Evolutionary conservation across 768 basidiomycete species (phyloP).

Genomic region (Amanita polypyramis): DNA sequence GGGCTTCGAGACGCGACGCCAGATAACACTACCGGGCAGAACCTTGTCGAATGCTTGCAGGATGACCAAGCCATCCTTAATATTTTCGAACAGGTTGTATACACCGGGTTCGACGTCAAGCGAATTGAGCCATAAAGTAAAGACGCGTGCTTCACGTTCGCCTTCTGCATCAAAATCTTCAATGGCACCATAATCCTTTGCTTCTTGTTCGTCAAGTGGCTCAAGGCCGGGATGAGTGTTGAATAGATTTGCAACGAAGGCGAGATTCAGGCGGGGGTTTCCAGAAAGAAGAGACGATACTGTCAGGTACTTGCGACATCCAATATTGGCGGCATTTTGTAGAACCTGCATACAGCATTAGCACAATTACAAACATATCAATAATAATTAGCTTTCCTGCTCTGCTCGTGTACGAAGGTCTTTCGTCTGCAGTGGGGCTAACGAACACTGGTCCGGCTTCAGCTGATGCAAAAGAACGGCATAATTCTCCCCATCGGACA

Average conservation of each 20-base stretch:
- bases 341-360: conserved; percentile 42
- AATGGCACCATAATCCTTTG: conserved; percentile 78
- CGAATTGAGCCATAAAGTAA: conserved; percentile 97
- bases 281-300: conserved; percentile 85
- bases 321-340: conserved; percentile 87
- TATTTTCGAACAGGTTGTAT: conserved; percentile 92
- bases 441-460: conserved; percentile 87
- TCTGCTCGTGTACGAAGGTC: conserved; percentile 84
- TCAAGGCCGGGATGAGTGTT: conserved; percentile 95
- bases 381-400: conserved; percentile 33
- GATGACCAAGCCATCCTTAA: conserved; percentile 86
- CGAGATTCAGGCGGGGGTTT: conserved; percentile 95
- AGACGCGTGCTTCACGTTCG: conserved; percentile 95
- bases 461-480: conserved; percentile 93
- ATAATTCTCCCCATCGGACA: conserved; percentile 97
- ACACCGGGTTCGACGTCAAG: conserved; percentile 94
- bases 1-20: conserved; percentile 95
- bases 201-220: conserved; percentile 89
- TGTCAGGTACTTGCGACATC: conserved; percentile 93
- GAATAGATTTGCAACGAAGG: conserved; percentile 97
- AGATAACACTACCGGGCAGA: conserved; percentile 82
- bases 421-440: conserved; percentile 77
- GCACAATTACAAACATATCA: not conserved
- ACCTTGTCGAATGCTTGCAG: conserved; percentile 97
- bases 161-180: conserved; percentile 99